Evolutionary conservation across 2,329 filamentous ascomycete species (phyloP).

Genomic region (Sporothrix mexicana): DNA sequence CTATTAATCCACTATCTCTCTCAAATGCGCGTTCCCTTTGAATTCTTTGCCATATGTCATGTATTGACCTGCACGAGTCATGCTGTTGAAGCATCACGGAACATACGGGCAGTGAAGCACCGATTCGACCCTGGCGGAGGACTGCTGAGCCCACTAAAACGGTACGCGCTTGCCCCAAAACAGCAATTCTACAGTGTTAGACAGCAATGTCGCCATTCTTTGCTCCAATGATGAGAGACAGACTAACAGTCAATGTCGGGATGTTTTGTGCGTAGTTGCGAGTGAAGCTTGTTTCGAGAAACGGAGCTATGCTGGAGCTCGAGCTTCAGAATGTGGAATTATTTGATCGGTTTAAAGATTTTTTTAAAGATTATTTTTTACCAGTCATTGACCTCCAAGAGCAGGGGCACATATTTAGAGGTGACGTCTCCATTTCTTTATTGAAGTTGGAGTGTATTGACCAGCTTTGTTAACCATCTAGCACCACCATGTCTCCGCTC

Average conservation of each 20-base stretch:
- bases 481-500: conserved; percentile 22
- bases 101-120: not conserved
- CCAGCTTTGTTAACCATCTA: not conserved
- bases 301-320: not conserved
- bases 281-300: not conserved
- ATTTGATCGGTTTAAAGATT: not conserved
- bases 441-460: not conserved
- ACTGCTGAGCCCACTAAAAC: not conserved
- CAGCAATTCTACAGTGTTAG: conserved; percentile 16
- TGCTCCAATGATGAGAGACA: conserved; percentile 1
- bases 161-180: conserved; percentile 12
- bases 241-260: not conserved
- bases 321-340: conserved; percentile 9
- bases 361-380: not conserved
- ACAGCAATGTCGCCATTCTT: conserved; percentile 25
- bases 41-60: not conserved
- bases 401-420: not conserved
- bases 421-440: not conserved
- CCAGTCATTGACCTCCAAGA: not conserved
- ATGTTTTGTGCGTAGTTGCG: not conserved
- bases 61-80: not conserved
- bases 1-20: no score
- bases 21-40: not conserved
- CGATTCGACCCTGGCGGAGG: not conserved
- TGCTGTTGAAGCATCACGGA: not conserved